Conservation (phyloP, 1,284 basidiomycete genomes). For the Sporisorium exsertum region DNA sequence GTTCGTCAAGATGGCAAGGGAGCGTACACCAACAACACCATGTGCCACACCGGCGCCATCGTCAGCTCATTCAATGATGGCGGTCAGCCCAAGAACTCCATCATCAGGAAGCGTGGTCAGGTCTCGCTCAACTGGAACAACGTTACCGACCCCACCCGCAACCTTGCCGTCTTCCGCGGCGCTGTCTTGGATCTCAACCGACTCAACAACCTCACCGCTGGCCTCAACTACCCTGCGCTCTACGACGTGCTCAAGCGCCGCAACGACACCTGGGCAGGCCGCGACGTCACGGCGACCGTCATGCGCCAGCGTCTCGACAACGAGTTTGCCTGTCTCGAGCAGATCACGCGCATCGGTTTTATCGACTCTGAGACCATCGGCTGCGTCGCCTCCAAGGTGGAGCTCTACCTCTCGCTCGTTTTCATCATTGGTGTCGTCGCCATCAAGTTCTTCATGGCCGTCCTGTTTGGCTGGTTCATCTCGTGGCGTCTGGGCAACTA, state of each 20-base stretch:
- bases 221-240: slow-evolving; percentile 81
- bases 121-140: slow-evolving; percentile 95
- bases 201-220: slow-evolving; percentile 82
- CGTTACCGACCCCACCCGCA: slow-evolving; percentile 77
- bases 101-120: slow-evolving; percentile 76
- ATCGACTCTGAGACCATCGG: slow-evolving; percentile 94
- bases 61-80: slow-evolving; percentile 45
- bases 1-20: slow-evolving; percentile 79
- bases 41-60: slow-evolving; percentile 54
- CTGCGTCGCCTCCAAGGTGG: slow-evolving; percentile 92
- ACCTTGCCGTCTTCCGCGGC: slow-evolving; percentile 91
- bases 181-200: slow-evolving; percentile 87
- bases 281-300: slow-evolving; percentile 88
- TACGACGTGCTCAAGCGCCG: slow-evolving; percentile 82
- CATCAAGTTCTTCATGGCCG: slow-evolving; percentile 96
- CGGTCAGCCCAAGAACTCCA: slow-evolving; percentile 27
- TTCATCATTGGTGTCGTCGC: slow-evolving; percentile 97
- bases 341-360: slow-evolving; percentile 88
- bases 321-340: slow-evolving; percentile 84
- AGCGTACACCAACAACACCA: slow-evolving; percentile 44
- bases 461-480: slow-evolving; percentile 96
- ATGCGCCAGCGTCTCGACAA: slow-evolving; percentile 75
- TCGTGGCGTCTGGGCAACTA: slow-evolving; percentile 94
- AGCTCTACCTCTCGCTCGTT: slow-evolving; percentile 92
- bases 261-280: slow-evolving; percentile 81